phyloP scores from a whole-genome alignment of 2,329 filamentous ascomycete genomes.

The Alternaria postmessia region DNA sequence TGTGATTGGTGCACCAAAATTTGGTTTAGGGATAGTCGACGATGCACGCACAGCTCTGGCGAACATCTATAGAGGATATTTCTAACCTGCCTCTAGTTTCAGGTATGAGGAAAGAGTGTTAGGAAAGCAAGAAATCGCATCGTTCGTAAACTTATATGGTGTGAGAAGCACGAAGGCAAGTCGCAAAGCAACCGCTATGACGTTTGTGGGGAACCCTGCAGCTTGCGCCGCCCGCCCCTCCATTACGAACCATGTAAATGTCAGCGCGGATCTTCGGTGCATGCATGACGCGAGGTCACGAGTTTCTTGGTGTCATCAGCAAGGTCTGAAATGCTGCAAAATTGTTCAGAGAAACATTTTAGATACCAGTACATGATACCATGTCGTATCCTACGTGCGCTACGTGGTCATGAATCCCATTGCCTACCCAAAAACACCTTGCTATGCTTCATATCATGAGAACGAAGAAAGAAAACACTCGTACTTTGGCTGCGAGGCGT shows the following conservation, averaged over 20 bases:
- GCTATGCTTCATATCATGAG: conserved; percentile 11
- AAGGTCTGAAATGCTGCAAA: not conserved
- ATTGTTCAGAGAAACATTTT: not conserved
- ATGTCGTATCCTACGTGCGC: not conserved
- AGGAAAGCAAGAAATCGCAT: not conserved
- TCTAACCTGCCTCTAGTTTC: not conserved
- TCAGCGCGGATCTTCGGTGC: conserved; percentile 8
- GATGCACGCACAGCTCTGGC: not conserved
- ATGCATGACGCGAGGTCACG: conserved; percentile 5
- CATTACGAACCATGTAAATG: not conserved
- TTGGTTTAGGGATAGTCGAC: not conserved
- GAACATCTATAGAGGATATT: conserved; percentile 1
- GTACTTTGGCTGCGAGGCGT: not conserved
- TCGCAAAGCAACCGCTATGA: conserved; percentile 5
- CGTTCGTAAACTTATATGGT: not conserved
- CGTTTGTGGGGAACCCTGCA: conserved; percentile 13
- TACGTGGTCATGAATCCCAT: not conserved
- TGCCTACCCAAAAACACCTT: conserved; percentile 14
- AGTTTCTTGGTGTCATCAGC: not conserved
- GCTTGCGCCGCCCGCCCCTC: not conserved
- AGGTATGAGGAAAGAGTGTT: not conserved
- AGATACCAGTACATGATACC: not conserved
- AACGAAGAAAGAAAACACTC: not conserved
- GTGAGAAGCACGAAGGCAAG: not conserved
- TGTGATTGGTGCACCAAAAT: not conserved